These are phyloP conservation scores for Galeopsis tetrahit DNA, from an alignment of 257 asterid genomes.

Conservation along the genomic window DNA sequence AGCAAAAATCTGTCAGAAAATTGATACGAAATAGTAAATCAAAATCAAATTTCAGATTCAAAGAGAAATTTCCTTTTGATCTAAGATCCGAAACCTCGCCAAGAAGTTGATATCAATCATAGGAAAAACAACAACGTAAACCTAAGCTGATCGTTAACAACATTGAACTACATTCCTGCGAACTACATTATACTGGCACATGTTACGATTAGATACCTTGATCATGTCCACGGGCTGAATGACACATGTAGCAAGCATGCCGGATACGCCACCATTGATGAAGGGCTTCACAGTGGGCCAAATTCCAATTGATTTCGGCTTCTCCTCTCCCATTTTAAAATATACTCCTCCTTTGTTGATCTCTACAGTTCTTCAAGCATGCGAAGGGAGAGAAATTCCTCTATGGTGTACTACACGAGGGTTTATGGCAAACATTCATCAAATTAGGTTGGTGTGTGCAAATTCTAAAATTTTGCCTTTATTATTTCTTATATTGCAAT, in stretches of 20 bases:
- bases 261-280: constrained; percentile 88
- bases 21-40: background rate
- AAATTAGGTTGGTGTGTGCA: no score
- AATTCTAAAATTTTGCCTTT: no score
- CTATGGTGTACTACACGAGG: background rate
- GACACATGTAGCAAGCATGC: constrained; percentile 97
- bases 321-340: constrained; percentile 65
- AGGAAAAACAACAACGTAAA: background rate
- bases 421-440: constrained; percentile 10
- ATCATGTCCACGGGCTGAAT: constrained; percentile 97
- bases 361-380: constrained; percentile 26
- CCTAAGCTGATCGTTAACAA: background rate
- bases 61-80: constrained; percentile 26
- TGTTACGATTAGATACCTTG: constrained; percentile 57
- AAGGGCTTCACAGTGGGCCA: constrained; percentile 94
- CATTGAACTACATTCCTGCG: background rate
- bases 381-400: background rate
- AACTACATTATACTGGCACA: background rate
- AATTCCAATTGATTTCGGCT: constrained; percentile 71
- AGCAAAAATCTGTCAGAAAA: constrained; percentile 7
- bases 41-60: background rate
- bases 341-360: background rate
- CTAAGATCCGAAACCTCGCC: constrained; percentile 39
- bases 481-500: no score
- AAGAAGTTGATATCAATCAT: background rate